Base-by-base conservation (phyloP, 2,329 filamentous ascomycete genomes). In the Fusarium sp. region DNA sequence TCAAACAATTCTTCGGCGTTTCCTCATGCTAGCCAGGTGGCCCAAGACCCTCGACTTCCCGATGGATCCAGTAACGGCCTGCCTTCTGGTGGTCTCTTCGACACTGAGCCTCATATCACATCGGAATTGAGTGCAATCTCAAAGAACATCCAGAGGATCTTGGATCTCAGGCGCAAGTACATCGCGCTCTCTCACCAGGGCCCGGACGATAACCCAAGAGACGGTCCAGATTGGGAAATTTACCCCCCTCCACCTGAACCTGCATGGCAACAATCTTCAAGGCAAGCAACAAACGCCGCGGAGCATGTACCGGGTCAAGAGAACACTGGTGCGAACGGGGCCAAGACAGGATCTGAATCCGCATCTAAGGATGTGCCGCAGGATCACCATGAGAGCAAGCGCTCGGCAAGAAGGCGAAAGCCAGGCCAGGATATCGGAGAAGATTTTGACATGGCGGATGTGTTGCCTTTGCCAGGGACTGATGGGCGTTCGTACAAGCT, bases 191-290 rank as follows among this genome's bases (percentile, higher is more conserved):
- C 96, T 0, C 83, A 94, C 22, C 96, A 99, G 77, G 88, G 92
- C 12, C 87, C 91, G 10, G 87, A 88, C 14, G 93, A 97, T 77
- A 98, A 98, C 73, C 96, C 96, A 2, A 94, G 94, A 74, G 94
- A 98, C 77, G 88, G 92, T 20, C 86, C 90, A 1, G 87, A 85
- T 52, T 99, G 95, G 95, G 86, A 87, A 57, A 93, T 99, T 46
- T 98, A 98, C 75, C 96, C 96, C 12, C 90, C 93, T 16, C 94
- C 94, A 7, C 96, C 95, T 8, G 93, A 97, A 75, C 96, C 96
- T 18, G 93, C 93, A 4, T 98, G 96, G 95, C 79, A 54, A 75
- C 79, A 63, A 74, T 79, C 58, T 74, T 77, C 56, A 6, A 67
- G 63, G 9, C 69, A 60, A 22, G 57, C 55, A 55, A 25, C 55